Base-by-base conservation (phyloP, 768 basidiomycete species). In the Tylopilus vinaceipallidus region DNA sequence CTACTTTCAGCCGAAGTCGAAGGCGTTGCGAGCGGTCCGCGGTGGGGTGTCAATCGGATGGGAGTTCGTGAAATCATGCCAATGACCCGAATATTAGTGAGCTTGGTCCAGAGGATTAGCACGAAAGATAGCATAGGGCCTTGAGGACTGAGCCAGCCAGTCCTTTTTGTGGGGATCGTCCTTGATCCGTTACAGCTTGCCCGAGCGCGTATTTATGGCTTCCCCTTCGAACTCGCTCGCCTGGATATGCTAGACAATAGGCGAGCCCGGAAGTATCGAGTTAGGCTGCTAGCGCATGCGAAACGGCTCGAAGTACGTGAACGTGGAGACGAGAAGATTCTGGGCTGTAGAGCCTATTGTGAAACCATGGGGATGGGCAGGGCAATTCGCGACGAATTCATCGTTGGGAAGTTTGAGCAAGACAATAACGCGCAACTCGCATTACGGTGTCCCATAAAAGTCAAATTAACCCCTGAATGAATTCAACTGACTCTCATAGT, bases 61-160 rank as follows among this genome's bases (percentile, higher is more conserved):
- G 62, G 64, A 19, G 62, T 62, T 46, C 50, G 62, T 55, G 62
- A 57, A 46, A 39, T 59, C 64, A 65, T 65, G 51, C 46, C 23
- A 46, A 57, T 39, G 50, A 50, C 17, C 12, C 52, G 38, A 50
- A 50, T 53, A 54, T 55, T 57, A 64, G 49, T 17, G 42, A 14
- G 45, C 53, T 45, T 49, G 54, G 48, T 50, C 52, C 49, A 22
- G 30, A 36, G 41, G 56, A 61, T 63, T 27, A 52, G 52, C 38
- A 53, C 45, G 53, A 56, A 47, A 39, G 22, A 26, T 47, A 64
- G 49, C 20, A 40, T 64, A 62, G 26, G 47, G n/a, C 41, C 19
- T 5, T 52, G 42, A 44, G 53, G 65, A 66, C 64, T 62, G 65
- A 51, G 36, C 64, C 64, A 60, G 64, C 56, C 62, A 67, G 62